These are phyloP conservation scores for Taphrina betulina DNA, from an alignment of 1,139 yeast genomes.

Conservation along the genomic window DNA sequence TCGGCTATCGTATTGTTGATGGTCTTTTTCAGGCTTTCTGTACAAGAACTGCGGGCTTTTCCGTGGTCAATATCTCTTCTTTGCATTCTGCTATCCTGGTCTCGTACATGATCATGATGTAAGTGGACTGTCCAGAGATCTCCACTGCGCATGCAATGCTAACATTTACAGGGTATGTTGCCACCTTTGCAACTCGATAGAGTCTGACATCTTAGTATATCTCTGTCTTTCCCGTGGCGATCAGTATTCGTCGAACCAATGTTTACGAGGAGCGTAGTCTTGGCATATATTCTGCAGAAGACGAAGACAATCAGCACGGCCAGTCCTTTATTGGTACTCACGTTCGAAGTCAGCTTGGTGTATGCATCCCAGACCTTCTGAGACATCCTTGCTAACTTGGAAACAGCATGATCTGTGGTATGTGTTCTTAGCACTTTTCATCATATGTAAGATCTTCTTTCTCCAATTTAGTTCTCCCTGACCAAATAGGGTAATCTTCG, in stretches of 20 bases:
- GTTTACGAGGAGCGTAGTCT: conserved; percentile 96
- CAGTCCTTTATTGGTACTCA: conserved; percentile 76
- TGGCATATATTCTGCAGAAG: conserved; percentile 66
- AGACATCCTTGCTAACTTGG: not conserved
- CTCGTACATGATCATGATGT: conserved; percentile 92
- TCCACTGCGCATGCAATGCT: not conserved
- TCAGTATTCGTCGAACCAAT: conserved; percentile 91
- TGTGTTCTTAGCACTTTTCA: conserved; percentile 76
- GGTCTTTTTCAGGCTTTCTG: conserved; percentile 90
- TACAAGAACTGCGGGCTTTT: conserved; percentile 91
- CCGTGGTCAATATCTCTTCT: conserved; percentile 63
- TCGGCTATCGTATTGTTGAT: conserved; percentile 68
- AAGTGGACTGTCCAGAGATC: not conserved
- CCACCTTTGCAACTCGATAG: not conserved
- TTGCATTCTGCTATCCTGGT: conserved; percentile 92
- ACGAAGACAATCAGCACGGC: conserved; percentile 1
- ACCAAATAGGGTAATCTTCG: too few species aligned
- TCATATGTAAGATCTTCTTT: conserved; percentile 48
- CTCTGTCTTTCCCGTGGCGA: conserved; percentile 92
- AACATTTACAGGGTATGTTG: not conserved
- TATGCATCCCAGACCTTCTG: too few species aligned
- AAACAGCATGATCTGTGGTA: conserved; percentile 81
- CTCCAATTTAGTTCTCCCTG: too few species aligned
- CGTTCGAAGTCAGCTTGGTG: conserved; percentile 80
- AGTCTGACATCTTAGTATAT: conserved; percentile 53